A percentile compares a stretch with the other conserved stretches of the same genome.
Evolutionary conservation across 306 rosid species (phyloP).

Genomic region (Comarum palustre): DNA sequence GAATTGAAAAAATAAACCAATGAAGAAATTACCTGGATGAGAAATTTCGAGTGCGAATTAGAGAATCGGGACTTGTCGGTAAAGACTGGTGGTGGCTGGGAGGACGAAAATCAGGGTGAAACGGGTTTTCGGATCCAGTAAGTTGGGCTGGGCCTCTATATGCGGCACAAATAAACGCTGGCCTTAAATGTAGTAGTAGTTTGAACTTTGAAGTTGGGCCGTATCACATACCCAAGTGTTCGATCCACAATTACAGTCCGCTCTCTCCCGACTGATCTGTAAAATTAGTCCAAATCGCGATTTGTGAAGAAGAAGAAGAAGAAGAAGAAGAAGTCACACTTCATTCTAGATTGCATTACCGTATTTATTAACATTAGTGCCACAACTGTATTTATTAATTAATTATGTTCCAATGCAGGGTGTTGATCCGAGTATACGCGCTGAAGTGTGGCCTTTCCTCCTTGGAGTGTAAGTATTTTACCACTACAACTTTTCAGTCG

Average conservation of each 20-base stretch:
- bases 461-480: slow-evolving; percentile 27
- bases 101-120: no score
- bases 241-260: not conserved
- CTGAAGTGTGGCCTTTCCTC: slow-evolving; percentile 32
- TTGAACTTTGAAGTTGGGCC: not conserved
- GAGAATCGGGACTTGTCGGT: not conserved
- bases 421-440: slow-evolving; percentile 25
- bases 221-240: not conserved
- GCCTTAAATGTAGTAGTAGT: no score
- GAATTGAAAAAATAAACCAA: not conserved
- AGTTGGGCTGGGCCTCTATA: not conserved
- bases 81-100: no score
- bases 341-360: not conserved
- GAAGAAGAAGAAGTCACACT: slow-evolving; percentile 25
- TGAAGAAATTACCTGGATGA: not conserved
- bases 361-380: not conserved
- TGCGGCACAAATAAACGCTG: no score
- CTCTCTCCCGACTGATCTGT: not conserved
- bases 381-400: slow-evolving; percentile 8
- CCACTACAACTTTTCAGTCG: not conserved
- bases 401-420: slow-evolving; percentile 18
- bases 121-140: not conserved
- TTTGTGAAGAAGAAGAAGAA: not conserved
- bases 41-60: not conserved
- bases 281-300: not conserved